These are phyloP conservation scores for Orbilia javanica DNA, from an alignment of 2,329 filamentous ascomycete genomes.

Conservation along the genomic window DNA sequence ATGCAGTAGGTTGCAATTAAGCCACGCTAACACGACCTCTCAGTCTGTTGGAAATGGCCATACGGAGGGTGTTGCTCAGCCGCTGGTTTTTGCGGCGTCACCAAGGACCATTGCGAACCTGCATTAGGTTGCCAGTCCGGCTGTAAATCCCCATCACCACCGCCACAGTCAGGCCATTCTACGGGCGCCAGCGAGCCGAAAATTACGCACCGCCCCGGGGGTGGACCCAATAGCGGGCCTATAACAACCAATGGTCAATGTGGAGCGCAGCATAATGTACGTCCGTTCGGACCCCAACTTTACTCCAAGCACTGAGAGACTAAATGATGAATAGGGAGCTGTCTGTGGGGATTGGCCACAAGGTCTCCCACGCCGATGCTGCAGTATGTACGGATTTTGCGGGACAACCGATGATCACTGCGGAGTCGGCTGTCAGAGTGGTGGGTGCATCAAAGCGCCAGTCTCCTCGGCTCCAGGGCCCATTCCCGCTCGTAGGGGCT, in stretches of 20 bases:
- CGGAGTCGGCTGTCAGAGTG: conserved; percentile 72
- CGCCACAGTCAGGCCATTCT: conserved; percentile 14
- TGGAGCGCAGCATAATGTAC: conserved; percentile 63
- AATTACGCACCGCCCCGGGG: conserved; percentile 54
- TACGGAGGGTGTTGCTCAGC: conserved; percentile 62
- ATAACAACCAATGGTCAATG: conserved; percentile 71
- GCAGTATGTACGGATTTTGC: conserved; percentile 72
- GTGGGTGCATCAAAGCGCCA: conserved; percentile 68
- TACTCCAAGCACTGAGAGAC: background rate
- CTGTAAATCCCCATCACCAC: conserved; percentile 56
- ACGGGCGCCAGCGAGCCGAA: conserved; percentile 47
- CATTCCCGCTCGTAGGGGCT: conserved; percentile 61
- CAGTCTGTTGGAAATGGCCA: conserved; percentile 55
- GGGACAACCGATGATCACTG: conserved; percentile 66
- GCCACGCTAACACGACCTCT: background rate
- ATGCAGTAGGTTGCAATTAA: background rate
- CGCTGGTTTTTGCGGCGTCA: conserved; percentile 60
- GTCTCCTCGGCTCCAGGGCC: conserved; percentile 67
- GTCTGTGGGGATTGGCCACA: conserved; percentile 70
- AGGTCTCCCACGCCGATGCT: conserved; percentile 67
- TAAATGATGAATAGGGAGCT: conserved; percentile 62
- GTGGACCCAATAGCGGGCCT: conserved; percentile 62
- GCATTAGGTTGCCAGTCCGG: conserved; percentile 63
- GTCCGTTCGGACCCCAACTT: background rate
- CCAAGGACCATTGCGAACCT: conserved; percentile 45